These are phyloP conservation scores for Amanita pseudoporphyria DNA, from an alignment of 768 basidiomycete species.

Conservation along the genomic window DNA sequence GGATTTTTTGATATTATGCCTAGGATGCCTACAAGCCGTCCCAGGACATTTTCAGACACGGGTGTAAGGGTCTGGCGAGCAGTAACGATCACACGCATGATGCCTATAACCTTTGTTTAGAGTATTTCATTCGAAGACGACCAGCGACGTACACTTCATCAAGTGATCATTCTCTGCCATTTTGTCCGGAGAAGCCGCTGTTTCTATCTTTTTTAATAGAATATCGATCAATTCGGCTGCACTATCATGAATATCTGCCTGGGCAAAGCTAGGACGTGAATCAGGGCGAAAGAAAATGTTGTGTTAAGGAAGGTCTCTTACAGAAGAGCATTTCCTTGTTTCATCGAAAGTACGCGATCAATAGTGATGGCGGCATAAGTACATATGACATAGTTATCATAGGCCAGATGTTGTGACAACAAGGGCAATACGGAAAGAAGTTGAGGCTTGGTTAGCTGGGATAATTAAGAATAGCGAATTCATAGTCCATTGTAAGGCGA, in stretches of 20 bases:
- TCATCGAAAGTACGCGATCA: slow-evolving; percentile 89
- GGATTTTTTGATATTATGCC: slow-evolving; percentile 91
- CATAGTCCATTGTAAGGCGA: not conserved
- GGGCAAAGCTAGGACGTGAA: slow-evolving; percentile 54
- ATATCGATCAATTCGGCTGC: slow-evolving; percentile 66
- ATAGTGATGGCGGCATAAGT: slow-evolving; percentile 99
- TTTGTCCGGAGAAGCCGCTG: slow-evolving; percentile 75
- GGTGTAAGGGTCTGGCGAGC: slow-evolving; percentile 72
- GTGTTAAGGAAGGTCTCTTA: slow-evolving; percentile 24
- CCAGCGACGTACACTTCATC: slow-evolving; percentile 77
- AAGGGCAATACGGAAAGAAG: slow-evolving; percentile 84
- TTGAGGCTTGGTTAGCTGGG: slow-evolving; percentile 86
- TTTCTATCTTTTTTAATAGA: slow-evolving; percentile 72
- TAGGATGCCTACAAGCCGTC: slow-evolving; percentile 73
- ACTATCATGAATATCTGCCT: slow-evolving; percentile 78
- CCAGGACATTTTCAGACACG: slow-evolving; percentile 52
- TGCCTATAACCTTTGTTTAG: slow-evolving; percentile 39
- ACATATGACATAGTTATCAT: slow-evolving; percentile 84
- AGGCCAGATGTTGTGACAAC: slow-evolving; percentile 72
- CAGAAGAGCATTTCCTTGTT: slow-evolving; percentile 66
- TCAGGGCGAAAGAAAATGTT: not conserved
- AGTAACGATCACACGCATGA: slow-evolving; percentile 89
- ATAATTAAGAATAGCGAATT: not conserved
- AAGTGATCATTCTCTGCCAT: slow-evolving; percentile 96
- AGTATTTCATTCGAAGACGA: slow-evolving; percentile 1